Percentiles rank a stretch among this genome's conserved stretches.
These are phyloP conservation scores for Castanea mollissima DNA, from an alignment of 306 rosid genomes.

Conservation along the genomic window DNA sequence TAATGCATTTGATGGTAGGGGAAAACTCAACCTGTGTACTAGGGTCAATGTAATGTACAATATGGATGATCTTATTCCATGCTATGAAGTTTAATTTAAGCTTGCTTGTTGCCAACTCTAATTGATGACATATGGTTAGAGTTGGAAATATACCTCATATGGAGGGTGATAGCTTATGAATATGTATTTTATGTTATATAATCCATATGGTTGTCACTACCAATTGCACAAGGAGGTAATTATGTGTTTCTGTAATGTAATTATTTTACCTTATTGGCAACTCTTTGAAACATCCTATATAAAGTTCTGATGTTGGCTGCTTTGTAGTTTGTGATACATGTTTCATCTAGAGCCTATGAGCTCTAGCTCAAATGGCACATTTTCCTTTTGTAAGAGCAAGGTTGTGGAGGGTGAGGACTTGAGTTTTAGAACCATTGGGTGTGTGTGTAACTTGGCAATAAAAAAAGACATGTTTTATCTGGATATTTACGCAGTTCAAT, in stretches of 20 bases:
- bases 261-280: neutral
- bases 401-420: too few species aligned
- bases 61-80: too few species aligned
- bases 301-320: neutral
- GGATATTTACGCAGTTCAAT: neutral
- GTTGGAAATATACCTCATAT: neutral
- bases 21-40: too few species aligned
- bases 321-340: neutral
- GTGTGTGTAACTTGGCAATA: too few species aligned
- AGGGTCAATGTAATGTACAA: too few species aligned
- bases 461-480: neutral
- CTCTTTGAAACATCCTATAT: neutral
- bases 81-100: neutral
- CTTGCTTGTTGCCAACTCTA: neutral
- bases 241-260: neutral
- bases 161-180: neutral
- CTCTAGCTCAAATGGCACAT: too few species aligned
- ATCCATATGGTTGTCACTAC: neutral
- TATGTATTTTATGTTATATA: neutral
- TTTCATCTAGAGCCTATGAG: neutral
- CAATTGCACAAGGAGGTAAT: neutral
- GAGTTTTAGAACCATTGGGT: too few species aligned
- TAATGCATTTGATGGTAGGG: too few species aligned
- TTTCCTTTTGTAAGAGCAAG: too few species aligned
- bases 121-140: neutral